These are phyloP conservation scores for Myxozyma geophila DNA, from an alignment of 805 yeast genomes.

Conservation along the genomic window DNA sequence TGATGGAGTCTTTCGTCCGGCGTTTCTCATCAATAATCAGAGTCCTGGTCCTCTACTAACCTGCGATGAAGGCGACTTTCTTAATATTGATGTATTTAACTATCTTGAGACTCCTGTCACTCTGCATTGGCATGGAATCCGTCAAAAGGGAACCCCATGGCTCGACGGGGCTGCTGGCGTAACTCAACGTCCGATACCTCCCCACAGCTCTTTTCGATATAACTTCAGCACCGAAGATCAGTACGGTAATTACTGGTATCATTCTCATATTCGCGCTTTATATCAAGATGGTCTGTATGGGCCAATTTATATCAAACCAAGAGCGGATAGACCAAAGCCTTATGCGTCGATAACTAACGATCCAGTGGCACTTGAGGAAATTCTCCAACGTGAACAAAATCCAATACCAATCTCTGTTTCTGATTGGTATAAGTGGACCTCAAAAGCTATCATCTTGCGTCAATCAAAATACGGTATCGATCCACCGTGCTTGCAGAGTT, in stretches of 20 bases:
- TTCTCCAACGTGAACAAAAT: background rate
- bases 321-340: background rate
- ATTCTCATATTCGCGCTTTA: constrained; percentile 61
- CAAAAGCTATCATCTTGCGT: background rate
- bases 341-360: constrained; percentile 1
- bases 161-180: constrained; percentile 58
- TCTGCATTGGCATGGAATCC: constrained; percentile 59
- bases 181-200: constrained; percentile 55
- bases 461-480: constrained; percentile 2
- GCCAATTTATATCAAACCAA: constrained; percentile 47
- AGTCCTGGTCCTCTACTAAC: constrained; percentile 57
- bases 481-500: constrained; percentile 14
- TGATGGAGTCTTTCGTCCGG: constrained; percentile 48
- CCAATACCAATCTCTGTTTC: background rate
- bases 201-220: constrained; percentile 51
- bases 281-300: constrained; percentile 71
- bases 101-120: constrained; percentile 35
- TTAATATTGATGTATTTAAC: constrained; percentile 49
- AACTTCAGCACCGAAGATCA: constrained; percentile 50
- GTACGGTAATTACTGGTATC: constrained; percentile 61
- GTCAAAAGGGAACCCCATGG: constrained; percentile 53
- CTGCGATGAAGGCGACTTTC: constrained; percentile 47
- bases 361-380: background rate
- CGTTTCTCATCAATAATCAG: constrained; percentile 50
- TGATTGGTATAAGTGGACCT: constrained; percentile 17